These are phyloP conservation scores for Coffea eugenioides DNA, from an alignment of 257 asterid species.

Conservation along the genomic window DNA sequence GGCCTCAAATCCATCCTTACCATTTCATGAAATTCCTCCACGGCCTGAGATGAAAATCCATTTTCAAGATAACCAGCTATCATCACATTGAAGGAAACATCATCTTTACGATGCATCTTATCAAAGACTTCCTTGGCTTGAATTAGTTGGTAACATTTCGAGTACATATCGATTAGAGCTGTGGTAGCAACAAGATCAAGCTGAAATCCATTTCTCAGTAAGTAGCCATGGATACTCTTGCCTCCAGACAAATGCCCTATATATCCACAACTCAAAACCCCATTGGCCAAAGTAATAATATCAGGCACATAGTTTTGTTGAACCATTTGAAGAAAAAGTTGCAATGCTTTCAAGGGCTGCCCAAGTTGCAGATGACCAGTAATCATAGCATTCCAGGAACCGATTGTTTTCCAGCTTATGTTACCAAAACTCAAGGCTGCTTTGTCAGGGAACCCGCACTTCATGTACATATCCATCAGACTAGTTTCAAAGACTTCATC, in stretches of 20 bases:
- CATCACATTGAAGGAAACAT: constrained; percentile 46
- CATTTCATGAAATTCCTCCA: constrained; percentile 40
- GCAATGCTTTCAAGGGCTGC: constrained; percentile 33
- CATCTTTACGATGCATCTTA: constrained; percentile 34
- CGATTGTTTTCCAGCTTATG: constrained; percentile 31
- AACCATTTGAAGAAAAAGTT: constrained; percentile 41
- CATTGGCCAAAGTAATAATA: constrained; percentile 51
- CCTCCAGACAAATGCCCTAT: constrained; percentile 41
- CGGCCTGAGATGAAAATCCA: constrained; percentile 33
- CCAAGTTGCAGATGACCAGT: constrained; percentile 44
- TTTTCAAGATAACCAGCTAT: constrained; percentile 46
- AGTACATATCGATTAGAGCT: constrained; percentile 53
- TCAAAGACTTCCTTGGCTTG: constrained; percentile 38
- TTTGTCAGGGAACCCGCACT: constrained; percentile 35
- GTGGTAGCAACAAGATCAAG: constrained; percentile 55
- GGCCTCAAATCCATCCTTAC: constrained; percentile 26
- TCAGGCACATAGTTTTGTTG: constrained; percentile 32
- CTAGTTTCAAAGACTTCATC: constrained; percentile 57
- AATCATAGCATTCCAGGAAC: constrained; percentile 53
- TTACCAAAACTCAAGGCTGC: constrained; percentile 30
- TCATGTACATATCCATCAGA: constrained; percentile 53
- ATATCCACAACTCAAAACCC: constrained; percentile 43
- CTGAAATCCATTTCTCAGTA: constrained; percentile 31
- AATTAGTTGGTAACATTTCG: constrained; percentile 38
- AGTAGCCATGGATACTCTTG: constrained; percentile 46